These are phyloP conservation scores for Ophiocordyceps sinensis DNA, from an alignment of 2,329 filamentous ascomycete species.

Conservation along the genomic window DNA sequence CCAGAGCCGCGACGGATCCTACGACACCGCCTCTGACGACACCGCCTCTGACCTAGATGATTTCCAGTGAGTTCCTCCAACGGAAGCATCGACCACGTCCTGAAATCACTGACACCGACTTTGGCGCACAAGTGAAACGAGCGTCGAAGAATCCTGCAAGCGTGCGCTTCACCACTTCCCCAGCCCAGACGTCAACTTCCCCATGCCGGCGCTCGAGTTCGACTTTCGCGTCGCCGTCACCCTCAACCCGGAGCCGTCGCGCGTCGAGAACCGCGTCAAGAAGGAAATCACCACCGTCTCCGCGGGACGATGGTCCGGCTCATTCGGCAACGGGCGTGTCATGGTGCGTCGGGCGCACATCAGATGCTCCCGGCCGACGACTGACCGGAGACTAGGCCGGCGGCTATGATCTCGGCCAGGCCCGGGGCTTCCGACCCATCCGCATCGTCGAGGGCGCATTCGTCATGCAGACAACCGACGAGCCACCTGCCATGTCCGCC, in stretches of 20 bases:
- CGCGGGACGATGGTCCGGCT: constrained; percentile 31
- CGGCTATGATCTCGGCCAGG: constrained; percentile 27
- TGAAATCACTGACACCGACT: too few relatives aligned
- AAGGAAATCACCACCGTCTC: constrained; percentile 35
- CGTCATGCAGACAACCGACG: constrained; percentile 31
- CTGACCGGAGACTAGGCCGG: constrained; percentile 18
- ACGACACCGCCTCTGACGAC: not conserved
- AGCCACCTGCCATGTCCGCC: constrained; percentile 28
- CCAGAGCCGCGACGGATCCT: not conserved
- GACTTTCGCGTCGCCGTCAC: constrained; percentile 35
- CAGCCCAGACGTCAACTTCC: constrained; percentile 27
- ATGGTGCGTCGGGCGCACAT: constrained; percentile 19
- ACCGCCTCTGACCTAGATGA: not conserved
- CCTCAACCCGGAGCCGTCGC: constrained; percentile 26
- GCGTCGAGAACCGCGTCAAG: constrained; percentile 26
- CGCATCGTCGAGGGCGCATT: constrained; percentile 33
- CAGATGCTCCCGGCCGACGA: not conserved
- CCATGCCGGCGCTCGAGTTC: constrained; percentile 30
- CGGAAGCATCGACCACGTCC: too few relatives aligned
- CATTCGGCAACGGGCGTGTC: constrained; percentile 32
- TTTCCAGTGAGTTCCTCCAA: too few relatives aligned
- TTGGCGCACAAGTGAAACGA: constrained; percentile 6
- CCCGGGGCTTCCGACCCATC: constrained; percentile 24
- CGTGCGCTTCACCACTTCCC: constrained; percentile 24
- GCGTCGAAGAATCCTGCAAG: constrained; percentile 22